Conservation (phyloP, 176 grass and related monocot genomes). For the Coix lacrymajobi region DNA sequence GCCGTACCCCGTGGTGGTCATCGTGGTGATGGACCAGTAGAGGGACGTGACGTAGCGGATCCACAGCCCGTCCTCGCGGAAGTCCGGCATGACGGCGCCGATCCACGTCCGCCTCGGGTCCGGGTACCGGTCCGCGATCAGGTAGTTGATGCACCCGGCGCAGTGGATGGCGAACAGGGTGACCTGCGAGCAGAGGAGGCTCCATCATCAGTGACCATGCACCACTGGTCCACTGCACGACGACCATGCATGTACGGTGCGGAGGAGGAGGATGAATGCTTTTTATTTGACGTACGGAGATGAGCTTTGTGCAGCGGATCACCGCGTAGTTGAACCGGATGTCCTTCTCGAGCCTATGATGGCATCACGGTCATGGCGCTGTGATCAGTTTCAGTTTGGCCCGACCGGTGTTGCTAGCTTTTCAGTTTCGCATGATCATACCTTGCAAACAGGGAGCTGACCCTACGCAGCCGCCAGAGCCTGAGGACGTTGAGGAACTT, state of each 20-base stretch:
- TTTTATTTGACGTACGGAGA: conserved; percentile 35
- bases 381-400: background rate
- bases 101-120: conserved; percentile 87
- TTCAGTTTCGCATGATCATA: background rate
- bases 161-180: conserved; percentile 80
- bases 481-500: conserved; percentile 55
- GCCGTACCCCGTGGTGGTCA: conserved; percentile 93
- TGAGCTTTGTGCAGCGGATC: conserved; percentile 72
- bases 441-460: conserved; percentile 68
- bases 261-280: background rate
- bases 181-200: conserved; percentile 36
- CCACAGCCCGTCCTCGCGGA: conserved; percentile 72
- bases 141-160: conserved; percentile 94
- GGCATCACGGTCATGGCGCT: background rate
- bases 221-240: too few relatives aligned
- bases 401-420: background rate
- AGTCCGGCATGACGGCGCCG: conserved; percentile 75
- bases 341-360: conserved; percentile 71
- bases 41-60: conserved; percentile 70
- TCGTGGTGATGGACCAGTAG: conserved; percentile 97
- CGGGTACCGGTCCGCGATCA: conserved; percentile 87
- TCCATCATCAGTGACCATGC: background rate
- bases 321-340: conserved; percentile 66
- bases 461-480: conserved; percentile 55
- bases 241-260: too few relatives aligned